Evolutionary conservation across 805 yeast genomes (phyloP).

Genomic region (Pichia pseudocactophila): DNA sequence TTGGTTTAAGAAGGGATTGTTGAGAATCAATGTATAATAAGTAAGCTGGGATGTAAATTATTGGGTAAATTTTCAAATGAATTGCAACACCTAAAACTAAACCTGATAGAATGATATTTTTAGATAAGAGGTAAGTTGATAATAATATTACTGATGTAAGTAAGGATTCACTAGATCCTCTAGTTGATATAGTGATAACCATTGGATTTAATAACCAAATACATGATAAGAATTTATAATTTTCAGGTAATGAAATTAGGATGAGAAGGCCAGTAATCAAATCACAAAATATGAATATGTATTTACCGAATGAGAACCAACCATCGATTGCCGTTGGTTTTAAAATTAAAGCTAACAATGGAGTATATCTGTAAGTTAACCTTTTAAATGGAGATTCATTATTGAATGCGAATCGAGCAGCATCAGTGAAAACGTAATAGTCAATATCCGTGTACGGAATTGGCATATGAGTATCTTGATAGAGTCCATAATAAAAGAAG

Average conservation of each 20-base stretch:
- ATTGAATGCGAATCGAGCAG: slow-evolving; percentile 57
- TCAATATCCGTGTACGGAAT: slow-evolving; percentile 92
- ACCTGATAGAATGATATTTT: slow-evolving; percentile 30
- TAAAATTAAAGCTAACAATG: slow-evolving; percentile 76
- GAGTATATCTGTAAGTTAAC: slow-evolving; percentile 91
- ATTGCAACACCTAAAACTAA: slow-evolving; percentile 64
- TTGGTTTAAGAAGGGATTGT: slow-evolving; percentile 28
- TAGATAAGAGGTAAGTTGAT: slow-evolving; percentile 39
- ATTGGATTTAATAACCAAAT: slow-evolving; percentile 91
- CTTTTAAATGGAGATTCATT: slow-evolving; percentile 66
- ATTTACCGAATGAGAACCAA: slow-evolving; percentile 67
- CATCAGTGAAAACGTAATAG: slow-evolving; percentile 89
- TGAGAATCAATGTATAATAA: slow-evolving; percentile 29
- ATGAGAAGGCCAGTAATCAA: slow-evolving; percentile 67
- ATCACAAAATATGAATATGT: slow-evolving; percentile 70
- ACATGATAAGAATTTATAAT: slow-evolving; percentile 12
- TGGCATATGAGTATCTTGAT: slow-evolving; percentile 73
- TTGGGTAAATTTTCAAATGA: slow-evolving; percentile 88
- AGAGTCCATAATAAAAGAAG: slow-evolving; percentile 70
- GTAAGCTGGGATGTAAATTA: slow-evolving; percentile 75
- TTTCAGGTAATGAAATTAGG: slow-evolving; percentile 19
- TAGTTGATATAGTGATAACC: slow-evolving; percentile 85
- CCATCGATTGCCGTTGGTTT: slow-evolving; percentile 46
- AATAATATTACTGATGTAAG: slow-evolving; percentile 68
- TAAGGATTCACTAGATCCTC: slow-evolving; percentile 91